A percentile compares a stretch with the other conserved stretches of the same genome.
These are phyloP conservation scores for Cucurbitaria berberidis DNA, from an alignment of 2,329 filamentous ascomycete species.

Conservation along the genomic window DNA sequence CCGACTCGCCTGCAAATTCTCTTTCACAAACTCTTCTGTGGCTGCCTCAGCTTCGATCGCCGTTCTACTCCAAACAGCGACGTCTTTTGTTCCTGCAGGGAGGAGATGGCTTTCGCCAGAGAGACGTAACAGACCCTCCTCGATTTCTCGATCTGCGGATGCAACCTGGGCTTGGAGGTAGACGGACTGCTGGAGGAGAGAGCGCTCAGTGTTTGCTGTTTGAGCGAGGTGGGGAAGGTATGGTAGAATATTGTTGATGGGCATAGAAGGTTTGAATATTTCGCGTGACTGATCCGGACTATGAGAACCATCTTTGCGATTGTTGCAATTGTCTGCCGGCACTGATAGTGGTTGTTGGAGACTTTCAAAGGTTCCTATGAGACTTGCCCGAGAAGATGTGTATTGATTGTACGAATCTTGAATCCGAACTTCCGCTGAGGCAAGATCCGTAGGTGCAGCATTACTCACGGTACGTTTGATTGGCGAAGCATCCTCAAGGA, in stretches of 20 bases:
- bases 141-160: constrained; percentile 36
- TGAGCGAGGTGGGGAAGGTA: constrained; percentile 37
- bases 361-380: constrained; percentile 30
- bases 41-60: constrained; percentile 27
- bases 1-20: constrained; percentile 25
- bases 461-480: constrained; percentile 24
- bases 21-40: constrained; percentile 25
- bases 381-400: constrained; percentile 24
- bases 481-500: constrained; percentile 43
- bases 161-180: constrained; percentile 43
- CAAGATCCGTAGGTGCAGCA: constrained; percentile 15
- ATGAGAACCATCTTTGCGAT: not conserved
- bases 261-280: not conserved
- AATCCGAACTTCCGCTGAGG: constrained; percentile 33
- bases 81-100: constrained; percentile 38
- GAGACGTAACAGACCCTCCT: constrained; percentile 39
- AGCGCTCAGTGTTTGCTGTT: constrained; percentile 34
- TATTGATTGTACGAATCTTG: constrained; percentile 42
- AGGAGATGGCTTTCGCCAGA: constrained; percentile 49
- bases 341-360: constrained; percentile 17
- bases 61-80: constrained; percentile 33
- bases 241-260: constrained; percentile 38
- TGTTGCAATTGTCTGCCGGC: not conserved
- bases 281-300: not conserved
- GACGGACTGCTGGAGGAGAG: constrained; percentile 43